A percentile compares a stretch with the other conserved stretches of the same genome.
phyloP scores from a whole-genome alignment of 192 early-diverging fungal genomes.

The Chytriomyces sp. region DNA sequence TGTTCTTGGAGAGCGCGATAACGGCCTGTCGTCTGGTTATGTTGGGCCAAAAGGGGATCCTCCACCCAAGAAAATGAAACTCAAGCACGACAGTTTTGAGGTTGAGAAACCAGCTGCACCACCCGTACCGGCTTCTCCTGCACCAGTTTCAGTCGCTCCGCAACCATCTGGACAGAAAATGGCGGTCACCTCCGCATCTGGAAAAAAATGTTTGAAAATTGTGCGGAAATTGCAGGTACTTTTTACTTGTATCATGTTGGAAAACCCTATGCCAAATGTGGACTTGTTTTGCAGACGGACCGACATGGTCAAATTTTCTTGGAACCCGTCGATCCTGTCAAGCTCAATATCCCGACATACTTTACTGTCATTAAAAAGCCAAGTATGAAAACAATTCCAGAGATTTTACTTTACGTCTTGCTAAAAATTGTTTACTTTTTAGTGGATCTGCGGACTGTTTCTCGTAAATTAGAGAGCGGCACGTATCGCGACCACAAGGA shows the following conservation, averaged over 20 bases:
- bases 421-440: conserved; percentile 22
- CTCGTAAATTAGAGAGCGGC: conserved; percentile 52
- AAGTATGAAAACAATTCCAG: conserved; percentile 31
- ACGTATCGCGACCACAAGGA: conserved; percentile 57
- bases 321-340: conserved; percentile 82
- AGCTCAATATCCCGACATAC: conserved; percentile 84
- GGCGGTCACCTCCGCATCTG: conserved; percentile 3
- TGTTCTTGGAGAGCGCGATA: no score
- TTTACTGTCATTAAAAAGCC: conserved; percentile 78
- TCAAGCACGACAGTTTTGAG: conserved; percentile 19
- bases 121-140: conserved; percentile 2
- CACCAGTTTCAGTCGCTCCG: not conserved
- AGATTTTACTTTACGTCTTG: not conserved
- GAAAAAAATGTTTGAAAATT: conserved; percentile 30
- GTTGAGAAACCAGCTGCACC: not conserved
- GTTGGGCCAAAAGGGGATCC: not conserved
- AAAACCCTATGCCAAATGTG: not conserved
- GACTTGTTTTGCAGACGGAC: conserved; percentile 3
- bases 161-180: not conserved
- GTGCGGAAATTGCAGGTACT: conserved; percentile 25
- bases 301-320: conserved; percentile 31
- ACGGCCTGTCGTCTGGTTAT: no score
- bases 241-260: not conserved
- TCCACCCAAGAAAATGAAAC: conserved; percentile 18
- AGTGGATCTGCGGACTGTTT: conserved; percentile 79